A percentile compares a stretch with the other conserved stretches of the same genome.
phyloP scores from a whole-genome alignment of 805 yeast species.

The Saccharomycopsis sp. region DNA sequence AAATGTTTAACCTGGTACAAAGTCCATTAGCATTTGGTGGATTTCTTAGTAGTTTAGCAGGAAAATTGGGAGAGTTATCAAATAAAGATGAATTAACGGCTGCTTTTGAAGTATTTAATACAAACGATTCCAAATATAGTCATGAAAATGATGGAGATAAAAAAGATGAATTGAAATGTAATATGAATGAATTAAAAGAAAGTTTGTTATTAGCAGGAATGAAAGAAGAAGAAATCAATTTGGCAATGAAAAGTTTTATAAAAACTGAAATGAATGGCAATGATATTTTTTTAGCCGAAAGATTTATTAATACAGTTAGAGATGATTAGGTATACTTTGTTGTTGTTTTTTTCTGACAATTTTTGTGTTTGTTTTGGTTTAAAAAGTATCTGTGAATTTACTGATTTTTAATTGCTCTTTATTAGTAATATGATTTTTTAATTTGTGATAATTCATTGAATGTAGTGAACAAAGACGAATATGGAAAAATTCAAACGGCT shows the following conservation, averaged over 20 bases:
- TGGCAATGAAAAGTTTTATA: conserved; percentile 44
- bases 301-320: conserved; percentile 16
- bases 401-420: no score
- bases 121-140: neutral
- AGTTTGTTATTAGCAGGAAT: conserved; percentile 37
- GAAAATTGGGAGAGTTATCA: conserved; percentile 40
- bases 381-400: no score
- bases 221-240: conserved; percentile 34
- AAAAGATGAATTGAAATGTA: conserved; percentile 33
- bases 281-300: conserved; percentile 38
- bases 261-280: conserved; percentile 47
- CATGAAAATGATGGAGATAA: conserved; percentile 21
- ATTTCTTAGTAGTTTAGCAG: conserved; percentile 53
- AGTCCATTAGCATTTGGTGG: conserved; percentile 48
- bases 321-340: no score
- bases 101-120: conserved; percentile 49
- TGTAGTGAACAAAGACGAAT: no score
- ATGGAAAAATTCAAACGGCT: no score
- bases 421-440: no score
- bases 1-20: conserved; percentile 38
- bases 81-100: conserved; percentile 41
- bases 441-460: no score
- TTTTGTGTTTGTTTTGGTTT: no score
- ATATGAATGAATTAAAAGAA: conserved; percentile 37
- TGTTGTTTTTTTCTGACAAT: no score